Conservation (phyloP, 1,284 basidiomycete genomes). For the Ganoderma sinense region DNA sequence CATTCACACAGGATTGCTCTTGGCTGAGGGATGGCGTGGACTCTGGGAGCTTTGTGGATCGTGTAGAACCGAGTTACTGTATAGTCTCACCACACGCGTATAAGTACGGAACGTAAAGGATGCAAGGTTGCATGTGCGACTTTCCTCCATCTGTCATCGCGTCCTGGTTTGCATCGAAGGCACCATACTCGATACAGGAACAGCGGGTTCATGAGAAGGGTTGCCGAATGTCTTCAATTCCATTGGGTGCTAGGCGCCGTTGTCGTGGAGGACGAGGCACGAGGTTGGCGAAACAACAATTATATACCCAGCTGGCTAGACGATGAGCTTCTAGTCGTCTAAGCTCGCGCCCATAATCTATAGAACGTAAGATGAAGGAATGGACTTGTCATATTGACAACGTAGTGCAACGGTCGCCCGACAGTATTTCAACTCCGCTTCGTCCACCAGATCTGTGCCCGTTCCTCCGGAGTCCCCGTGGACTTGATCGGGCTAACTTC, state of each 20-base stretch:
- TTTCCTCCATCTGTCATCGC: neutral
- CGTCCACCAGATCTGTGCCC: slow-evolving; percentile 2
- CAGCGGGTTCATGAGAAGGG: too few relatives aligned
- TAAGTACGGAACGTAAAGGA: neutral
- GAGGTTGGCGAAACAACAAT: neutral
- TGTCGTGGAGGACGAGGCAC: too few relatives aligned
- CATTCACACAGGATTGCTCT: neutral
- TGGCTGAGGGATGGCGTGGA: neutral
- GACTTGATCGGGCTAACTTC: neutral
- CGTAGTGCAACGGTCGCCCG: neutral
- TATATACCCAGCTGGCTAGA: neutral
- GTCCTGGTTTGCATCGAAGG: neutral
- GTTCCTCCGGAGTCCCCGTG: neutral
- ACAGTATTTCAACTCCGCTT: neutral
- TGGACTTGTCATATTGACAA: neutral
- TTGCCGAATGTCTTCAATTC: too few relatives aligned
- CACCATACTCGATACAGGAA: too few relatives aligned
- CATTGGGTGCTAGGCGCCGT: too few relatives aligned
- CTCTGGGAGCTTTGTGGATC: neutral
- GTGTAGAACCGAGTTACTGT: neutral
- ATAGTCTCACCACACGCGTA: neutral
- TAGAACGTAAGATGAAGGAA: neutral
- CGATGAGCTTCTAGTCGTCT: neutral
- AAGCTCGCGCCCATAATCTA: neutral
- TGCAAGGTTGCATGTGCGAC: neutral